These are phyloP conservation scores for Arabis hirsuta DNA, from an alignment of 345 rosid genomes.

Conservation along the genomic window DNA sequence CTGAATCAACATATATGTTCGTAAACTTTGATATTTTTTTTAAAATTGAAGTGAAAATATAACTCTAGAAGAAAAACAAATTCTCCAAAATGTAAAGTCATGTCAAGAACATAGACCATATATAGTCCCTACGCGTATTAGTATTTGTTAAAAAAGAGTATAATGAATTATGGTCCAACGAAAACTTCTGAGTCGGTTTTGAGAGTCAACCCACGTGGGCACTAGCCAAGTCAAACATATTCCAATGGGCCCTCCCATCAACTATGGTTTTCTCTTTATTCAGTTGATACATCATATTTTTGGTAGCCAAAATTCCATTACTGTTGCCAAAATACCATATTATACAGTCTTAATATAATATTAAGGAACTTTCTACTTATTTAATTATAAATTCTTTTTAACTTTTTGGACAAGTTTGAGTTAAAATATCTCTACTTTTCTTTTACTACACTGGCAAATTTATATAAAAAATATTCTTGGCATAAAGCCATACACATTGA, in stretches of 20 bases:
- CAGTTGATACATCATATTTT: slow-evolving; percentile 27
- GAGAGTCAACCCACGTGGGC: slow-evolving; percentile 45
- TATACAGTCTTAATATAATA: background rate
- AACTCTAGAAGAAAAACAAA: background rate
- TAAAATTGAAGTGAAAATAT: slow-evolving; percentile 1
- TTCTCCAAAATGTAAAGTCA: slow-evolving; percentile 15
- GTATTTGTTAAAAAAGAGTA: background rate
- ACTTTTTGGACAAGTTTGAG: background rate
- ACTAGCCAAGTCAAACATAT: slow-evolving; percentile 37
- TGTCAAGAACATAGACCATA: slow-evolving; percentile 14
- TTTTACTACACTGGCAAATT: background rate
- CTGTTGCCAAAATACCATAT: slow-evolving; percentile 21
- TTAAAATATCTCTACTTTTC: slow-evolving; percentile 2
- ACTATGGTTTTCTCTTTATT: slow-evolving; percentile 26
- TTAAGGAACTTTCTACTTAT: background rate
- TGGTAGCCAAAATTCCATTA: slow-evolving; percentile 16
- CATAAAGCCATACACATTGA: slow-evolving; percentile 19
- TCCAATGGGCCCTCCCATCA: slow-evolving; percentile 25
- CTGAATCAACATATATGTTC: too few relatives aligned
- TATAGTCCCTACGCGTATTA: background rate
- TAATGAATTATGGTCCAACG: slow-evolving; percentile 26
- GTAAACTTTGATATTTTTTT: background rate
- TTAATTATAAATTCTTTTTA: background rate
- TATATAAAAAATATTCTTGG: background rate
- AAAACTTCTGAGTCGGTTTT: slow-evolving; percentile 28